Conservation (phyloP, 169 alveolate genomes). For the Plasmodium gaboni region DNA sequence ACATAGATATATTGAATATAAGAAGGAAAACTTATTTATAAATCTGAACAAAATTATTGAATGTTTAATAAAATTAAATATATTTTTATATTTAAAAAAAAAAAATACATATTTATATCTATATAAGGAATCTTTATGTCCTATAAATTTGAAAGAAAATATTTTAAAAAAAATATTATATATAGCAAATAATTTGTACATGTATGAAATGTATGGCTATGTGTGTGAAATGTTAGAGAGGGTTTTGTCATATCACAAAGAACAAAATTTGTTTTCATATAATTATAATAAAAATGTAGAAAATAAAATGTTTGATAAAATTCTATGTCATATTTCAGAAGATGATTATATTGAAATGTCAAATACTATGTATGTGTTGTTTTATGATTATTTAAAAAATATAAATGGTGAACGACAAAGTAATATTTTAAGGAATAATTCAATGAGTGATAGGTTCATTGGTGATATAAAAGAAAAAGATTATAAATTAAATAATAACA, state of each 20-base stretch:
- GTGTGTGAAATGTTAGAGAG: conserved; percentile 48
- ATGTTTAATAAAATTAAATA: conserved; percentile 73
- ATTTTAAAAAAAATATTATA: conserved; percentile 54
- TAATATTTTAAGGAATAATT: conserved; percentile 3
- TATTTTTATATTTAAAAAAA: conserved; percentile 57
- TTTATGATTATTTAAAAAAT: conserved; percentile 48
- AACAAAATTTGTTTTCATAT: conserved; percentile 39
- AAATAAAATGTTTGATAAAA: conserved; percentile 44
- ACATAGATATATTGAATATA: conserved; percentile 12
- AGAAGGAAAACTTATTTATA: conserved; percentile 34
- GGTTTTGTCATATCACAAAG: not conserved
- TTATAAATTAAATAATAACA: conserved; percentile 5
- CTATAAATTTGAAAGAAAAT: conserved; percentile 28
- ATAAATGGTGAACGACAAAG: conserved; percentile 19
- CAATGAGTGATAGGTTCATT: conserved; percentile 1
- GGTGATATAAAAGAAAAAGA: conserved; percentile 4
- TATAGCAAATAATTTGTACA: conserved; percentile 68
- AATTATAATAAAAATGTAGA: conserved; percentile 64
- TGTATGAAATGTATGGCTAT: conserved; percentile 36
- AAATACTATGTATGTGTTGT: conserved; percentile 41
- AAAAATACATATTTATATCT: conserved; percentile 23
- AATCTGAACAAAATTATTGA: conserved; percentile 65
- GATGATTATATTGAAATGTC: conserved; percentile 75
- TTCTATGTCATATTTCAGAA: conserved; percentile 40
- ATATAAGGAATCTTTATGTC: conserved; percentile 37